These are phyloP conservation scores for Fusarium begoniae DNA, from an alignment of 2,329 filamentous ascomycete species.

Conservation along the genomic window DNA sequence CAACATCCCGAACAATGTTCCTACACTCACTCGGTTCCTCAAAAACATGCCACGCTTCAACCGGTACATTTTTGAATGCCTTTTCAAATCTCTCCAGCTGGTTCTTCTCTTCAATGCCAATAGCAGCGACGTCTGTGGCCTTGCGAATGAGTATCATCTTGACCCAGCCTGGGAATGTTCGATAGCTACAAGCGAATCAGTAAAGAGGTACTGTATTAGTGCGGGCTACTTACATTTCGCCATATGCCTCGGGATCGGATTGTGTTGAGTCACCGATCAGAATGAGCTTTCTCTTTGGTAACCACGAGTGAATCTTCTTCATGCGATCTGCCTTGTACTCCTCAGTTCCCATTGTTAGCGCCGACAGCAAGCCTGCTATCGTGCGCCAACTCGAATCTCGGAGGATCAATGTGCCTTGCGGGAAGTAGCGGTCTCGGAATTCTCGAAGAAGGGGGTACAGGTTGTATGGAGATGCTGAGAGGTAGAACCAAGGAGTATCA, in stretches of 20 bases:
- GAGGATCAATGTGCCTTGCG: slow-evolving; percentile 81
- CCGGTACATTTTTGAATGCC: slow-evolving; percentile 81
- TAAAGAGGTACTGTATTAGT: not conserved
- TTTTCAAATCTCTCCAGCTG: slow-evolving; percentile 79
- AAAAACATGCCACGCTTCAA: slow-evolving; percentile 81
- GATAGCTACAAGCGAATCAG: slow-evolving; percentile 55
- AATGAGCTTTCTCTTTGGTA: slow-evolving; percentile 82
- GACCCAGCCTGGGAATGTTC: slow-evolving; percentile 78
- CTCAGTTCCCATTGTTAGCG: slow-evolving; percentile 81
- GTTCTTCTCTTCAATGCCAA: slow-evolving; percentile 78
- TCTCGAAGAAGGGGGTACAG: slow-evolving; percentile 85
- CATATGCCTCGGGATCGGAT: slow-evolving; percentile 90
- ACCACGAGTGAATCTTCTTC: slow-evolving; percentile 78
- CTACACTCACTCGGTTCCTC: slow-evolving; percentile 75
- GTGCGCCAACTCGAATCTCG: slow-evolving; percentile 90
- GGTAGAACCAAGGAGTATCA: slow-evolving; percentile 86
- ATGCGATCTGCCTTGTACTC: slow-evolving; percentile 88
- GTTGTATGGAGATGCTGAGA: slow-evolving; percentile 94
- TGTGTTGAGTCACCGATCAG: slow-evolving; percentile 92
- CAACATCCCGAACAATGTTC: slow-evolving; percentile 42
- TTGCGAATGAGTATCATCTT: slow-evolving; percentile 86
- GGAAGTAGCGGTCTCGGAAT: slow-evolving; percentile 78
- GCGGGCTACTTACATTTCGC: slow-evolving; percentile 68
- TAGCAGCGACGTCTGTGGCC: slow-evolving; percentile 75
- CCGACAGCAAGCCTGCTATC: slow-evolving; percentile 79